Conservation (phyloP, 257 asterid species). For the Mentha longifolia region DNA sequence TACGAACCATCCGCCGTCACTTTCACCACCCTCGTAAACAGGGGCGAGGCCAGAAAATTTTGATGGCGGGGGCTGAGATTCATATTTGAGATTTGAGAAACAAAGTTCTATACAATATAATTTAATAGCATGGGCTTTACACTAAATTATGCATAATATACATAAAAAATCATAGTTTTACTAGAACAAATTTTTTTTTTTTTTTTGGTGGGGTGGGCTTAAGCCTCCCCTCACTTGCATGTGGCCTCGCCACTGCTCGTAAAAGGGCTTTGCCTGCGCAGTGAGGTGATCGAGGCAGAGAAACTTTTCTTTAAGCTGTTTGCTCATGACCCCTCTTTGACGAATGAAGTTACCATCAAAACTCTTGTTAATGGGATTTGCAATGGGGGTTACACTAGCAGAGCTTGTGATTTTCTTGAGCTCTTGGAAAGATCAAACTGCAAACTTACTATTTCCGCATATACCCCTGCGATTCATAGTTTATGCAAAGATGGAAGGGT, state of each 20-base stretch:
- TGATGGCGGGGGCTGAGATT: no score
- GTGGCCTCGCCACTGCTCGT: no score
- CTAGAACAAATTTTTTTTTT: no score
- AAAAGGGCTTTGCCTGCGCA: neutral
- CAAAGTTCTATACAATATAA: no score
- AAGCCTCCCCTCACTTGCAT: no score
- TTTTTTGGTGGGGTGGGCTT: no score
- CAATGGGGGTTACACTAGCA: constrained; percentile 2
- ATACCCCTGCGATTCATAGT: neutral
- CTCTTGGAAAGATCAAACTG: constrained; percentile 18
- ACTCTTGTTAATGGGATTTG: constrained; percentile 32
- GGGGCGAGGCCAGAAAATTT: no score
- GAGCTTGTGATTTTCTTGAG: constrained; percentile 26
- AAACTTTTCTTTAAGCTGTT: neutral
- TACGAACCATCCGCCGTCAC: neutral
- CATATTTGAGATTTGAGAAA: no score
- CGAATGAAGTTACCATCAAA: constrained; percentile 9
- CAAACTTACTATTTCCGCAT: constrained; percentile 4
- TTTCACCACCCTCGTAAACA: neutral
- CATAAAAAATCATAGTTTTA: no score
- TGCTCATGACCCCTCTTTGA: neutral
- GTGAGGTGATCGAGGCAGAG: neutral
- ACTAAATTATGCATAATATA: no score
- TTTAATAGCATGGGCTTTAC: no score
- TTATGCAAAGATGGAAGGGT: no score